Percentiles rank a stretch among this genome's conserved stretches.
phyloP scores from a whole-genome alignment of 73 alveolate species.

The Symbiodinium natans region DNA sequence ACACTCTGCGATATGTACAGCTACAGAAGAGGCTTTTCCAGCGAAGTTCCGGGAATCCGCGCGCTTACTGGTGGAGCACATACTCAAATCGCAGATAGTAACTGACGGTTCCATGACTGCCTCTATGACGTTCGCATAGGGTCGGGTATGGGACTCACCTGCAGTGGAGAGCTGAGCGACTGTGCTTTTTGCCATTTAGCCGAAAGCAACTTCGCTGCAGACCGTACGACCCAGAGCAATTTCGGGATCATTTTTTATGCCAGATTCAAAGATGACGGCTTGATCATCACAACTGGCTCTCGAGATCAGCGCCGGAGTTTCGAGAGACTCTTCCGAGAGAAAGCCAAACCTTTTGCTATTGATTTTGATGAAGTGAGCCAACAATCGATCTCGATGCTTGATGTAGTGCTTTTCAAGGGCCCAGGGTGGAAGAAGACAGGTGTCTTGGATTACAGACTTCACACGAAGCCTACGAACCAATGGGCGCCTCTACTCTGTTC shows the following conservation, averaged over 20 bases:
- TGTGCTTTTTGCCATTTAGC: not conserved
- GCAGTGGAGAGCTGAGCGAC: not conserved
- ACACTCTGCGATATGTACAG: not conserved
- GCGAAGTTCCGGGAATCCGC: not conserved
- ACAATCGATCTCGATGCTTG: not conserved
- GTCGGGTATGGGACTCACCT: not conserved
- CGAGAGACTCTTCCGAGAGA: too few relatives aligned
- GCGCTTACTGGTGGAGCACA: not conserved
- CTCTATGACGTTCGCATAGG: not conserved
- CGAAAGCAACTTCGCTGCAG: not conserved
- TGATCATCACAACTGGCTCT: not conserved
- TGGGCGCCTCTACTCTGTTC: not conserved
- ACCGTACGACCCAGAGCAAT: not conserved
- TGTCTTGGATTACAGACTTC: not conserved
- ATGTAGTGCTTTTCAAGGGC: not conserved
- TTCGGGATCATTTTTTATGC: not conserved
- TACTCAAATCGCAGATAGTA: not conserved
- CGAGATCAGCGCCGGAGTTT: not conserved
- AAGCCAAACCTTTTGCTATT: not conserved
- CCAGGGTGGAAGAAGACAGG: slow-evolving; percentile 19
- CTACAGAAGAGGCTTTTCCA: not conserved
- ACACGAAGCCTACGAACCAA: slow-evolving; percentile 13
- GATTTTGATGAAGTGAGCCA: not conserved
- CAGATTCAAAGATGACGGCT: not conserved
- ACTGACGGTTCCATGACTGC: not conserved